These are phyloP conservation scores for Carex sylvatica DNA, from an alignment of 202 grass and related monocot species.

Conservation along the genomic window DNA sequence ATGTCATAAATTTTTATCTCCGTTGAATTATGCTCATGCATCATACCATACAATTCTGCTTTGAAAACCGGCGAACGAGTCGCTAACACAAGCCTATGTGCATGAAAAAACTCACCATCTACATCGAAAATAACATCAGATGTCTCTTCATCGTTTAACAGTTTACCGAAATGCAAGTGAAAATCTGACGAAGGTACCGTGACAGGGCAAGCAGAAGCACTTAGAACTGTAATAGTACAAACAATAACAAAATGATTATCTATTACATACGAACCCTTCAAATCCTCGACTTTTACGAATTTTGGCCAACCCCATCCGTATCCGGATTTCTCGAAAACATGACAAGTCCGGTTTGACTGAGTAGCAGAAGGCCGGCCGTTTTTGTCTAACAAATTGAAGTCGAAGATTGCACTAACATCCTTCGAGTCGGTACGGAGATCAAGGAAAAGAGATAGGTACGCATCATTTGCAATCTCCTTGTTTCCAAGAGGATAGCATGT, in stretches of 20 bases:
- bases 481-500: conserved; percentile 96
- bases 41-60: conserved; percentile 42
- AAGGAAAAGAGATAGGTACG: conserved; percentile 71
- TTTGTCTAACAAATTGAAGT: conserved; percentile 70
- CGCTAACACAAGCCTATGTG: conserved; percentile 64
- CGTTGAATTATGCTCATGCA: not conserved
- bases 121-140: conserved; percentile 63
- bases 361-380: not conserved
- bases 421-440: conserved; percentile 69
- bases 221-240: conserved; percentile 16
- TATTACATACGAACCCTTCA: conserved; percentile 7
- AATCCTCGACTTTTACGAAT: conserved; percentile 2
- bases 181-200: conserved; percentile 58
- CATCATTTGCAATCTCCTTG: conserved; percentile 59
- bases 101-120: conserved; percentile 56
- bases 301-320: conserved; percentile 26
- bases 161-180: conserved; percentile 43
- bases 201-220: conserved; percentile 26
- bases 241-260: conserved; percentile 27
- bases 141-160: conserved; percentile 61
- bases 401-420: conserved; percentile 73
- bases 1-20: conserved; percentile 7
- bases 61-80: conserved; percentile 66
- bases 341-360: conserved; percentile 17
- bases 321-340: conserved; percentile 21